Conservation (phyloP, 1,284 basidiomycete genomes). For the Moesziomyces parantarcticus region DNA sequence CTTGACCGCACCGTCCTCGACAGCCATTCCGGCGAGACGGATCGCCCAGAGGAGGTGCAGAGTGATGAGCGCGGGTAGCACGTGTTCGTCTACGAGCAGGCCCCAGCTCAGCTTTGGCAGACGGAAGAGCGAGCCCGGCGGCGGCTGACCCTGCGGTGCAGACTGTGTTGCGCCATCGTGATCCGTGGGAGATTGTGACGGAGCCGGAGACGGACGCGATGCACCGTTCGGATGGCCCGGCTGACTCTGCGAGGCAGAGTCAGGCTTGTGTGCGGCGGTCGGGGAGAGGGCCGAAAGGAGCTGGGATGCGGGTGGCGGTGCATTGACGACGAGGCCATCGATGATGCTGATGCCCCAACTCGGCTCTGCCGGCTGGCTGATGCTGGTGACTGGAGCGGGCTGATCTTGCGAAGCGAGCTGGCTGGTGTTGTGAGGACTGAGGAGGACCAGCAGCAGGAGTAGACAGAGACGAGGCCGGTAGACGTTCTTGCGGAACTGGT, state of each 20-base stretch:
- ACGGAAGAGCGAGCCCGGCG: conserved; percentile 45
- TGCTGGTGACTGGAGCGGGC: conserved; percentile 5
- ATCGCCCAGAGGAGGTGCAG: conserved; percentile 47
- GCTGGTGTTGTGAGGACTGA: conserved; percentile 35
- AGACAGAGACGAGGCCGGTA: conserved; percentile 52
- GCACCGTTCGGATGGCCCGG: background rate
- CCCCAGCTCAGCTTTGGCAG: conserved; percentile 47
- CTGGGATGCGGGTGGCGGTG: conserved; percentile 16
- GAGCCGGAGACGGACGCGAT: conserved; percentile 21
- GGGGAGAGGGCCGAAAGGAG: conserved; percentile 7
- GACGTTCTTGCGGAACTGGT: conserved; percentile 47
- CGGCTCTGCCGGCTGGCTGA: conserved; percentile 27
- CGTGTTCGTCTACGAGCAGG: conserved; percentile 37
- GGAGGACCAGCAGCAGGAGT: conserved; percentile 43
- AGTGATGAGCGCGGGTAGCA: conserved; percentile 36
- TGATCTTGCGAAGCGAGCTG: conserved; percentile 24
- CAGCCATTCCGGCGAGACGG: conserved; percentile 35
- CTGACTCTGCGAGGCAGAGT: background rate
- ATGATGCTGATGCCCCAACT: conserved; percentile 42
- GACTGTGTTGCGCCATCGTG: background rate
- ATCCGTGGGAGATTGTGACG: conserved; percentile 1
- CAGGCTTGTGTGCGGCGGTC: background rate
- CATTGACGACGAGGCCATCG: conserved; percentile 40
- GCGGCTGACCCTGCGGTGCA: conserved; percentile 27
- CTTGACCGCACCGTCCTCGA: conserved; percentile 47